phyloP scores from a whole-genome alignment of 2,329 filamentous ascomycete genomes.

The Aureobasidium melanogenum region DNA sequence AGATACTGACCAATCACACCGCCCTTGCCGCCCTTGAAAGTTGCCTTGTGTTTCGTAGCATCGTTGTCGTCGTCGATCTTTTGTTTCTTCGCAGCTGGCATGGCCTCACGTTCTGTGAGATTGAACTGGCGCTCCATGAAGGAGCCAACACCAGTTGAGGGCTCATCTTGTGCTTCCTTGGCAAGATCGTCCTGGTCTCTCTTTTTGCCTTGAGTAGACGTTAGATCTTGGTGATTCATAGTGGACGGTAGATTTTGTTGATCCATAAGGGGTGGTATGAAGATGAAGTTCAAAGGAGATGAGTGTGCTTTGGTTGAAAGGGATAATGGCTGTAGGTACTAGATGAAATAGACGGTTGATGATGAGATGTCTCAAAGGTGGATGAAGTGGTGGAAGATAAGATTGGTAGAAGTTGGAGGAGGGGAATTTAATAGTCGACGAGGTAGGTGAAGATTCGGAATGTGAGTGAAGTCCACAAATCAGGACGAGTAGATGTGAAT shows the following conservation, averaged over 20 bases:
- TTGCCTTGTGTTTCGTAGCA: constrained; percentile 35
- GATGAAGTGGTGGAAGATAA: neutral
- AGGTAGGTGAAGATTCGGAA: neutral
- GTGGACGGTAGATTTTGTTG: neutral
- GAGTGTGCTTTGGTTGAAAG: neutral
- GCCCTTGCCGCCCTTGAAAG: constrained; percentile 38
- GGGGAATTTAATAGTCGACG: neutral
- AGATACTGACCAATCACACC: constrained; percentile 56
- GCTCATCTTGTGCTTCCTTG: constrained; percentile 13
- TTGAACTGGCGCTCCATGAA: constrained; percentile 72
- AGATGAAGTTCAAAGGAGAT: neutral
- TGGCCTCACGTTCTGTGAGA: constrained; percentile 56
- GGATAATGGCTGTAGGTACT: neutral
- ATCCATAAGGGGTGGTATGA: neutral
- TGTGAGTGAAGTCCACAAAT: neutral
- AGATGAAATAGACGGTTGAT: neutral
- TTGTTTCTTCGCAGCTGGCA: constrained; percentile 33
- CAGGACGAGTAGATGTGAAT: neutral
- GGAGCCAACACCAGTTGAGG: constrained; percentile 31
- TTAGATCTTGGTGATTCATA: neutral
- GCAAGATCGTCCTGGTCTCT: neutral
- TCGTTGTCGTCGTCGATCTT: neutral
- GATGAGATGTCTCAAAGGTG: neutral
- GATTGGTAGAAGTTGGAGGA: neutral
- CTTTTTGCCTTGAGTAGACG: neutral